phyloP scores from a whole-genome alignment of 75 land plant species.

The Ceratopteris richardii region DNA sequence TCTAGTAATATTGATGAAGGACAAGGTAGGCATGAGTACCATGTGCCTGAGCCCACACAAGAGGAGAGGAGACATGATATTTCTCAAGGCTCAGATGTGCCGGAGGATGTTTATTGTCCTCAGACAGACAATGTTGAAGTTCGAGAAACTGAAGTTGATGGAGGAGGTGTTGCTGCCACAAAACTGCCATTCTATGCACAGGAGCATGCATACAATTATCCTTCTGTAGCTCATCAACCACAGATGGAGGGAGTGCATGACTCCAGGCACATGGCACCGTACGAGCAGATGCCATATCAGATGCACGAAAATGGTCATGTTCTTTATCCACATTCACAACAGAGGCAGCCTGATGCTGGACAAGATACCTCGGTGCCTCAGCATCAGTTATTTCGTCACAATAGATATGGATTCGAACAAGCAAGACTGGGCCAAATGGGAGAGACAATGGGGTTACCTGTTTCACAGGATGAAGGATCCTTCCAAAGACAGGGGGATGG shows the following conservation, averaged over 20 bases:
- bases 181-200: conserved; percentile 1
- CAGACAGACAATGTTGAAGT: neutral
- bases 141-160: neutral
- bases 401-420: neutral
- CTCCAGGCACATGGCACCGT: neutral
- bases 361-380: neutral
- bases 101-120: neutral
- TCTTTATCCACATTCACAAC: neutral
- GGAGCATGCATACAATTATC: neutral
- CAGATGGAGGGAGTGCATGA: too few species aligned
- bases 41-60: neutral
- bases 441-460: neutral
- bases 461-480: neutral
- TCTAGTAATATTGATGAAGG: neutral
- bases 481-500: neutral
- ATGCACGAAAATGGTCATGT: neutral
- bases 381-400: neutral
- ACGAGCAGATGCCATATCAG: neutral
- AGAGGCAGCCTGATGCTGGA: neutral
- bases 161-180: too few species aligned
- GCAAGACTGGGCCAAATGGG: neutral
- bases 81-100: too few species aligned
- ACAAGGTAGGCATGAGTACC: neutral
- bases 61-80: neutral
- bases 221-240: neutral